Base-by-base conservation (phyloP, 2,329 filamentous ascomycete genomes). In the Fusarium sarcochroum region DNA sequence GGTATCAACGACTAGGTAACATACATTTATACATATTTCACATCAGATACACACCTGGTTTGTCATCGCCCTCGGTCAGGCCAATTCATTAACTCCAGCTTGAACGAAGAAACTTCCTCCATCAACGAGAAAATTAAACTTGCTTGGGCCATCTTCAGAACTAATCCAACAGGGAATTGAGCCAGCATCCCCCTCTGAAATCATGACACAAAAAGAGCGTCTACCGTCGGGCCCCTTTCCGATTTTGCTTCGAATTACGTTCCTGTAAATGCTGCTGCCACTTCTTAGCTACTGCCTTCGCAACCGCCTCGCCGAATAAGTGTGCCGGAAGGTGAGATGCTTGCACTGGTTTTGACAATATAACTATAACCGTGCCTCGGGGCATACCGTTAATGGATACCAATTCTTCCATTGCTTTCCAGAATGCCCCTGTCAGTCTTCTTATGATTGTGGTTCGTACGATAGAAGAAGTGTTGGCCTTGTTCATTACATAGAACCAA, bases 401-500 rank as follows among this genome's bases (percentile, higher is more conserved):
- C 44, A 75, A 55, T 7, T 71, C 63, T 38, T 72, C 65, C 48
- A 80, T 52, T 5, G 74, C 71, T 18, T 35, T 23, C 62, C 75
- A 77, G 18, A 80, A 56, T 25, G 73, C 73, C 9, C 63, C 47
- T 17, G 69, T 70, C 34, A 80, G 15, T 25, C 75, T 71, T 34
- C 73, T 65, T 58, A 66, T 61, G 13, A 72, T 69, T 18, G 73
- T 50, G 20, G 52, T 63, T 30, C 73, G 71, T 23, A 80, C 76
- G 6, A 80, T 66, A 8, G 69, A 58, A 11, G 63, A 59, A 10
- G 49, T 47, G 11, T 51, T 62, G 4, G 58, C 56, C 13, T 48
- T 32, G 18, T 27, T 27, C 20, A 73, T 71, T 3, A 71, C 62
- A 40, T 77, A 68, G 10, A 79, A 56, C 79, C 79, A 81, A 17